phyloP scores from a whole-genome alignment of 139 green algal species.

The Deuterostichococcus epilithicus region DNA sequence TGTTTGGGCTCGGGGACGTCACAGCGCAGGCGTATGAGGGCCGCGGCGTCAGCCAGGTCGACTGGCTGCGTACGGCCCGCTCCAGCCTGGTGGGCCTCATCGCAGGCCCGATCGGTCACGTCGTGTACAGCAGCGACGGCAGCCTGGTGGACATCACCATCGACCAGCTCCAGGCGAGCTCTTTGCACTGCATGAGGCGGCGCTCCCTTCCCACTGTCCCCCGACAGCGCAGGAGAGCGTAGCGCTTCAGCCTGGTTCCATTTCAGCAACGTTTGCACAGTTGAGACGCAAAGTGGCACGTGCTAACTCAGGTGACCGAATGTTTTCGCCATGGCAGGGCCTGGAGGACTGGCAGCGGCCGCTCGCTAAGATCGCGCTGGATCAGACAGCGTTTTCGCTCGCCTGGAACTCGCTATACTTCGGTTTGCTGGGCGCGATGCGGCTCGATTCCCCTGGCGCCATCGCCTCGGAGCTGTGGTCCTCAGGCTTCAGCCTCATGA shows the following conservation, averaged over 20 bases:
- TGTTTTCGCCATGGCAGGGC: not conserved
- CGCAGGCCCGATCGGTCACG: conserved; percentile 35
- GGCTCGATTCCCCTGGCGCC: conserved; percentile 18
- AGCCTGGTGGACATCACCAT: not conserved
- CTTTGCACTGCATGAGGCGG: too few species aligned
- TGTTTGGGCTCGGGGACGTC: conserved; percentile 36
- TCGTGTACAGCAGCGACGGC: conserved; percentile 21
- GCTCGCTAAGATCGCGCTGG: conserved; percentile 32
- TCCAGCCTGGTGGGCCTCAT: conserved; percentile 20
- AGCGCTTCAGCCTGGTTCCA: too few species aligned
- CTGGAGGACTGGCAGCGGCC: conserved; percentile 12
- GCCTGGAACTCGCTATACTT: conserved; percentile 41
- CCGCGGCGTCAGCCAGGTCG: conserved; percentile 13
- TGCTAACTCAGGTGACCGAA: too few species aligned
- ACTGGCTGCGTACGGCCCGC: conserved; percentile 23
- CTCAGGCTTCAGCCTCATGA: conserved; percentile 27
- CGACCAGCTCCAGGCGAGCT: not conserved
- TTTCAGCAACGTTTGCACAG: too few species aligned
- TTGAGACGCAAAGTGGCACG: too few species aligned
- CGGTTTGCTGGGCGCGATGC: conserved; percentile 25
- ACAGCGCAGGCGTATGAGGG: conserved; percentile 43
- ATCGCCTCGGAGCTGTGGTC: conserved; percentile 18
- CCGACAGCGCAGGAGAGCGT: too few species aligned
- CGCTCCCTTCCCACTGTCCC: too few species aligned
- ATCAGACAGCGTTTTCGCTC: conserved; percentile 40